Percentiles rank a stretch among this genome's conserved stretches.
These are phyloP conservation scores for Yarrowia divulgata DNA, from an alignment of 805 yeast genomes.

Conservation along the genomic window DNA sequence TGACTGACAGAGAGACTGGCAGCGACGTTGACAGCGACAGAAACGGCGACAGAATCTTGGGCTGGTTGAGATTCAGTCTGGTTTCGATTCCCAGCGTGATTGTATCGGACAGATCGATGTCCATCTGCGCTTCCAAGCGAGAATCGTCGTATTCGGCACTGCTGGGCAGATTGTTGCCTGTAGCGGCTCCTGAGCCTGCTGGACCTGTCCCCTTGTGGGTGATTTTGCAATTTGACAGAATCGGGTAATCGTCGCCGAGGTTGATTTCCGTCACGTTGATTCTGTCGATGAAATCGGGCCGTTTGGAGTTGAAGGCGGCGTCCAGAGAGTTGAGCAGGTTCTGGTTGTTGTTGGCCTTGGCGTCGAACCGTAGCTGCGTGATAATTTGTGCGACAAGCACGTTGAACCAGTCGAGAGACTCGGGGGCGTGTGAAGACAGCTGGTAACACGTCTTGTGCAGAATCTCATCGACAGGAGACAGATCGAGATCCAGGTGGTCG, in stretches of 20 bases:
- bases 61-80: slow-evolving; percentile 75
- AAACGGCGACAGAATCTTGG: slow-evolving; percentile 75
- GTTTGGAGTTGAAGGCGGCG: slow-evolving; percentile 62
- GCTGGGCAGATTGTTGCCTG: not conserved
- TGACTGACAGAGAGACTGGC: slow-evolving; percentile 84
- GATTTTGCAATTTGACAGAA: slow-evolving; percentile 90
- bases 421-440: slow-evolving; percentile 84
- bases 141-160: slow-evolving; percentile 54
- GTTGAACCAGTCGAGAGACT: slow-evolving; percentile 96
- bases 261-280: slow-evolving; percentile 85
- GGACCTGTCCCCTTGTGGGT: slow-evolving; percentile 16
- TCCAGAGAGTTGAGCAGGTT: slow-evolving; percentile 83
- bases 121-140: slow-evolving; percentile 82
- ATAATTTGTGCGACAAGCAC: slow-evolving; percentile 91
- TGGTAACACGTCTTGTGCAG: slow-evolving; percentile 92
- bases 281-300: slow-evolving; percentile 82
- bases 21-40: slow-evolving; percentile 87
- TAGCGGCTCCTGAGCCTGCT: slow-evolving; percentile 47
- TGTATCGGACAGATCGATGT: slow-evolving; percentile 87
- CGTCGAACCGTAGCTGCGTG: slow-evolving; percentile 85
- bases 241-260: slow-evolving; percentile 94
- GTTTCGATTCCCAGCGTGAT: slow-evolving; percentile 87
- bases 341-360: slow-evolving; percentile 79
- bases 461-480: slow-evolving; percentile 54
- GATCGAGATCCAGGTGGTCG: slow-evolving; percentile 14